phyloP scores from a whole-genome alignment of 2,329 filamentous ascomycete genomes.

The Erysiphe pulchra region DNA sequence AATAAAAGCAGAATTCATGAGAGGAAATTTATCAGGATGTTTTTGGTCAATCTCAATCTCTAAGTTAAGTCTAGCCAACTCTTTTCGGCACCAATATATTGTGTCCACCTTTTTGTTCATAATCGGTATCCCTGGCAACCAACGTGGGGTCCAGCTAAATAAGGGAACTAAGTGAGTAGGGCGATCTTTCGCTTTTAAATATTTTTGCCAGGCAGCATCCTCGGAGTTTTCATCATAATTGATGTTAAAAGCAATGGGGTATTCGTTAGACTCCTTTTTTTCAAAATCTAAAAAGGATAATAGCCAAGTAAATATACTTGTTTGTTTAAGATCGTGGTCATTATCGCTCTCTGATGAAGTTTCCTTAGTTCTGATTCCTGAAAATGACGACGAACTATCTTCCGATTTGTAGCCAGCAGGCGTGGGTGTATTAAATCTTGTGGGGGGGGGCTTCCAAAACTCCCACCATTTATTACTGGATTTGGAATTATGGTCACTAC shows the following conservation, averaged over 20 bases:
- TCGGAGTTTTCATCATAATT: constrained; percentile 35
- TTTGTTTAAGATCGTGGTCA: constrained; percentile 11
- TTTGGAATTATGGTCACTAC: constrained; percentile 3
- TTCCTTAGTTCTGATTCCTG: constrained; percentile 7
- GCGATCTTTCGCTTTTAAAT: constrained; percentile 55
- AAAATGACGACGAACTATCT: constrained; percentile 17
- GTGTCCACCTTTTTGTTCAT: constrained; percentile 81
- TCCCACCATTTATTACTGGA: constrained; percentile 24
- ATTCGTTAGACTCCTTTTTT: constrained; percentile 16
- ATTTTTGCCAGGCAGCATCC: constrained; percentile 55
- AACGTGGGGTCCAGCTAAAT: constrained; percentile 28
- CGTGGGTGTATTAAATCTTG: constrained; percentile 33
- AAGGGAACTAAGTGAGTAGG: constrained; percentile 58
- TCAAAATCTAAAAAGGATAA: constrained; percentile 20
- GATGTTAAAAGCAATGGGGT: constrained; percentile 35
- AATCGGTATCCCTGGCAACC: constrained; percentile 55
- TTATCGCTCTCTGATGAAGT: background rate
- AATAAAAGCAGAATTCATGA: constrained; percentile 93
- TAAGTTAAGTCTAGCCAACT: constrained; percentile 65
- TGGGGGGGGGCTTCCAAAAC: constrained; percentile 37
- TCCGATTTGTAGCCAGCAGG: constrained; percentile 26
- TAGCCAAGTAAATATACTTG: constrained; percentile 22
- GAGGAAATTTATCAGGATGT: constrained; percentile 59
- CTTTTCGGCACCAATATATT: constrained; percentile 71
- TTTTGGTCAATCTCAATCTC: constrained; percentile 84